phyloP scores from a whole-genome alignment of 768 basidiomycete species.

The Hebeloma cylindrosporum region DNA sequence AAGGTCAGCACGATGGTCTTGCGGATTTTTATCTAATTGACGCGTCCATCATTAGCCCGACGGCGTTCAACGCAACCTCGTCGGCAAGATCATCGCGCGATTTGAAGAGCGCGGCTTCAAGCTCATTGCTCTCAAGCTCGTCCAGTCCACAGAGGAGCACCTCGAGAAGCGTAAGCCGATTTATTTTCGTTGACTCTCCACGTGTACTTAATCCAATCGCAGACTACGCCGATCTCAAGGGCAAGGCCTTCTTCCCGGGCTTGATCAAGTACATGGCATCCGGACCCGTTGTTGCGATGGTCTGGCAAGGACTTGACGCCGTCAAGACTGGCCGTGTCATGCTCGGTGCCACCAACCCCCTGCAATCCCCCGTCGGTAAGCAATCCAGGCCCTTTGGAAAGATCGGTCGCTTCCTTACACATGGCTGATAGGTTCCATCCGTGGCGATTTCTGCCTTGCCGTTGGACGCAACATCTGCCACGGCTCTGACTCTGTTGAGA shows the following conservation, averaged over 20 bases:
- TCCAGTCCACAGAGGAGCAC: slow-evolving; percentile 74
- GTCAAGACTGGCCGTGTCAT: slow-evolving; percentile 95
- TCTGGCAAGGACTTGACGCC: slow-evolving; percentile 92
- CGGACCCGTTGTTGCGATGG: slow-evolving; percentile 95
- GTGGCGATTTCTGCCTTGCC: slow-evolving; percentile 92
- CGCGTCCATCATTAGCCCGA: slow-evolving; percentile 68
- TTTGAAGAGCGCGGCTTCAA: slow-evolving; percentile 99
- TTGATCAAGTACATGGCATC: slow-evolving; percentile 95
- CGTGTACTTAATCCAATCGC: slow-evolving; percentile 18
- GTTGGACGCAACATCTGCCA: slow-evolving; percentile 95
- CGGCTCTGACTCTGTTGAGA: slow-evolving; percentile 87
- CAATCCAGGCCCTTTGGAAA: too few relatives aligned
- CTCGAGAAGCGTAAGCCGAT: slow-evolving; percentile 81
- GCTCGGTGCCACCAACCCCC: slow-evolving; percentile 97
- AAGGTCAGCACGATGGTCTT: slow-evolving; percentile 59
- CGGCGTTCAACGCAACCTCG: slow-evolving; percentile 94
- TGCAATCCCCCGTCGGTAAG: slow-evolving; percentile 82
- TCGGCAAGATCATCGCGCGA: slow-evolving; percentile 92
- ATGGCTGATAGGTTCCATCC: slow-evolving; percentile 73
- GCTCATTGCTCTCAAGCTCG: slow-evolving; percentile 92
- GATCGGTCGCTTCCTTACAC: too few relatives aligned
- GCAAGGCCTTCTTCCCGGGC: slow-evolving; percentile 94
- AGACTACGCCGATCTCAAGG: slow-evolving; percentile 97
- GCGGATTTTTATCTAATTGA: slow-evolving; percentile 14
- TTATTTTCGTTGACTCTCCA: neutral